phyloP scores from a whole-genome alignment of 805 yeast species.

The Jamesozyma hellenica region DNA sequence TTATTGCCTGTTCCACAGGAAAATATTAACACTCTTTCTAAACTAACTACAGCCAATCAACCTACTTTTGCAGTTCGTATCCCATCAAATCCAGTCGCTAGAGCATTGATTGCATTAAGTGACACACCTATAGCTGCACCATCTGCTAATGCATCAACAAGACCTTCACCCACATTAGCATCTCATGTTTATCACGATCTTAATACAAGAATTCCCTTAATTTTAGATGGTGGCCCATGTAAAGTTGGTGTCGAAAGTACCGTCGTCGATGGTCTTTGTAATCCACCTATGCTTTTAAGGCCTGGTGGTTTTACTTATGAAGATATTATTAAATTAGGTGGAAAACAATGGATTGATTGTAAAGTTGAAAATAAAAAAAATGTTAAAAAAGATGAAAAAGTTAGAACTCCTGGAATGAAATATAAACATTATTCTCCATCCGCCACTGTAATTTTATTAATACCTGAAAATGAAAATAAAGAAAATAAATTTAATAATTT shows the following conservation, averaged over 20 bases:
- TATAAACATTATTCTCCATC: constrained; percentile 90
- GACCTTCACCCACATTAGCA: constrained; percentile 89
- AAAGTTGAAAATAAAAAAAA: constrained; percentile 58
- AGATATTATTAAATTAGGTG: constrained; percentile 56
- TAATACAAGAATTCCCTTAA: constrained; percentile 67
- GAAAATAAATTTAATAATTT: constrained; percentile 22
- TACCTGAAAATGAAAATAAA: constrained; percentile 38
- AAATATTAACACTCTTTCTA: constrained; percentile 44
- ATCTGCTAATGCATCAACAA: constrained; percentile 90
- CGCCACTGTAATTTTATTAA: constrained; percentile 66
- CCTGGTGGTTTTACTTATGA: constrained; percentile 92
- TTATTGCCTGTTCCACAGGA: constrained; percentile 50
- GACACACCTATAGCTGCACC: constrained; percentile 95
- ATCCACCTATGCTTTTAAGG: constrained; percentile 79
- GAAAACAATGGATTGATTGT: constrained; percentile 54
- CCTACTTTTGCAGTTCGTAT: constrained; percentile 85
- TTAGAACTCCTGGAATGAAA: constrained; percentile 95
- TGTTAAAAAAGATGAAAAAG: constrained; percentile 50
- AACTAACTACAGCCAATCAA: constrained; percentile 75
- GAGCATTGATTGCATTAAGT: constrained; percentile 76
- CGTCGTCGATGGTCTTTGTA: constrained; percentile 78
- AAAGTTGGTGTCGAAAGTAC: constrained; percentile 89
- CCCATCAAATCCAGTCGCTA: constrained; percentile 79
- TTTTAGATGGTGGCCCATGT: constrained; percentile 86
- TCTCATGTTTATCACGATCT: constrained; percentile 76